A percentile compares a stretch with the other conserved stretches of the same genome.
phyloP scores from a whole-genome alignment of 2,329 filamentous ascomycete species.

The Thielaviopsis euricoi region DNA sequence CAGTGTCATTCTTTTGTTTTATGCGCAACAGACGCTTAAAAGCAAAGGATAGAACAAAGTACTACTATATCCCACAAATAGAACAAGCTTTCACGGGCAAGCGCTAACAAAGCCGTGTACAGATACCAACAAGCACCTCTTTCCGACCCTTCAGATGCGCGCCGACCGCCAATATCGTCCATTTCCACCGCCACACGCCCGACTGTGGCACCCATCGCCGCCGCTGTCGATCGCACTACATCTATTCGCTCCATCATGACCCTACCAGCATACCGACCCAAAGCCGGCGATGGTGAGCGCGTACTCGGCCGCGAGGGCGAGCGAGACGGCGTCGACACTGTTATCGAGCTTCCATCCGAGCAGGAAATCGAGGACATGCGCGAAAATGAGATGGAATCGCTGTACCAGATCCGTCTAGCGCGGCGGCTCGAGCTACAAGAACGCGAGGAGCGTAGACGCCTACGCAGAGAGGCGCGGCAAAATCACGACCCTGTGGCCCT shows the following conservation, averaged over 20 bases:
- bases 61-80: not conserved
- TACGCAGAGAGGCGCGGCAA: constrained; percentile 54
- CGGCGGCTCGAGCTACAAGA: constrained; percentile 61
- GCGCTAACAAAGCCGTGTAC: not conserved
- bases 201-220: constrained; percentile 11
- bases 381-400: constrained; percentile 79
- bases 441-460: constrained; percentile 56
- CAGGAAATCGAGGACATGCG: constrained; percentile 65
- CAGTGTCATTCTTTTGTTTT: constrained; percentile 9
- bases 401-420: constrained; percentile 76
- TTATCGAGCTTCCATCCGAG: constrained; percentile 66
- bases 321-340: constrained; percentile 75
- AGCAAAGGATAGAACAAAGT: constrained; percentile 8
- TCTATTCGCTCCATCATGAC: constrained; percentile 91
- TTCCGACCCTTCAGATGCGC: constrained; percentile 9
- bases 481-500: constrained; percentile 54
- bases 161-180: constrained; percentile 4
- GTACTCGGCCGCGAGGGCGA: constrained; percentile 83
- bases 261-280: constrained; percentile 65
- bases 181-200: not conserved
- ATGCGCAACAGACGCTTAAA: constrained; percentile 12
- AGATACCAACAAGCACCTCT: constrained; percentile 12
- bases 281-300: constrained; percentile 58
- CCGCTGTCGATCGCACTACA: constrained; percentile 58
- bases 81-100: not conserved